Conservation (phyloP, 371 early-diverging fungal genomes). For the Mortierella sp. region DNA sequence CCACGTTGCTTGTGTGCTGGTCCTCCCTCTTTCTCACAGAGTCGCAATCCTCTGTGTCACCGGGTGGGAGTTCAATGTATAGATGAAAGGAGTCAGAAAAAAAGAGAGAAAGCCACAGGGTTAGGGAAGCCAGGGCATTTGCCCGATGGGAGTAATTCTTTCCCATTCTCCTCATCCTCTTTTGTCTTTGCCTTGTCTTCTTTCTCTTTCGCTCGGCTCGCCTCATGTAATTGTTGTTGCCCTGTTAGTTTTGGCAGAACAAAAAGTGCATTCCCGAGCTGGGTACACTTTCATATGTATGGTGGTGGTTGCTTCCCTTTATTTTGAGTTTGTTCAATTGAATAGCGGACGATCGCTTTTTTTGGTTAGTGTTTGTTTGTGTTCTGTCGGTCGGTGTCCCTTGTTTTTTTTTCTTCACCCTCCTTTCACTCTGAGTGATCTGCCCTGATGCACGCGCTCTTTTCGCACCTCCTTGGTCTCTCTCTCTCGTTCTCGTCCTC, state of each 20-base stretch:
- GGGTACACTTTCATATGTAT: constrained; percentile 3
- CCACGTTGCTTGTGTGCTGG: constrained; percentile 28
- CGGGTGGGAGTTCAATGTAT: neutral
- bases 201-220: neutral
- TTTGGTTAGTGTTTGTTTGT: neutral
- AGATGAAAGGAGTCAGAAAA: neutral
- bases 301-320: neutral
- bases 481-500: neutral
- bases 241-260: no score
- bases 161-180: neutral
- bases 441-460: neutral
- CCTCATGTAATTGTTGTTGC: neutral
- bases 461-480: neutral
- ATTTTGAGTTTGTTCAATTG: neutral
- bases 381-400: neutral
- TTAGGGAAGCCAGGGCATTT: neutral
- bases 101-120: neutral
- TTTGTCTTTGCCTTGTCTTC: neutral
- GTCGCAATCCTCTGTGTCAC: constrained; percentile 12
- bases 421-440: neutral
- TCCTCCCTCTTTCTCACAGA: neutral
- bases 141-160: neutral
- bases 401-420: neutral
- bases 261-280: constrained; percentile 9
- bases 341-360: neutral